Conservation (phyloP, 2,329 filamentous ascomycete species). For the Sporothrix globosa region DNA sequence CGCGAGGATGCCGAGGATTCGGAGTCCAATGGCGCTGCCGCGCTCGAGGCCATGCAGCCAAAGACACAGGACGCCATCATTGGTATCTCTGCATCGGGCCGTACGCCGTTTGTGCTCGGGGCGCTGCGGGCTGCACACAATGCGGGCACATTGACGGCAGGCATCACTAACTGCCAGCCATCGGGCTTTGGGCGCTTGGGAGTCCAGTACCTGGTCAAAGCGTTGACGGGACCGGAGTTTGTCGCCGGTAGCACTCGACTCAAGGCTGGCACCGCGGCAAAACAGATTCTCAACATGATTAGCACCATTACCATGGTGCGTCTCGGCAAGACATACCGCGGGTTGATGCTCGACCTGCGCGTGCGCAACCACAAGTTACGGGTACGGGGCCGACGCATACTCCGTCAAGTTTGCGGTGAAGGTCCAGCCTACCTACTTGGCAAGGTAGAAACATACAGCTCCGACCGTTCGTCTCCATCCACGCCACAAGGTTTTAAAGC, state of each 20-base stretch:
- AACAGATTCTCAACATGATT: conserved; percentile 50
- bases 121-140: conserved; percentile 44
- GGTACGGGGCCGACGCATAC: conserved; percentile 28
- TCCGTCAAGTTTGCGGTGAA: conserved; percentile 28
- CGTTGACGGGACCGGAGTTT: conserved; percentile 48
- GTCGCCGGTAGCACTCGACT: conserved; percentile 51
- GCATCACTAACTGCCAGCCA: conserved; percentile 45
- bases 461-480: background rate
- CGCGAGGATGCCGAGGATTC: conserved; percentile 42
- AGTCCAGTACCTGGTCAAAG: conserved; percentile 42
- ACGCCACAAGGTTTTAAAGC: background rate
- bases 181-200: conserved; percentile 38
- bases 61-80: conserved; percentile 44
- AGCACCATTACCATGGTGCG: conserved; percentile 50
- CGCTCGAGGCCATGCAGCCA: conserved; percentile 16
- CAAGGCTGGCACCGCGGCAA: conserved; percentile 52
- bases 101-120: conserved; percentile 49
- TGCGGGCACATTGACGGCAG: conserved; percentile 46
- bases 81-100: conserved; percentile 49
- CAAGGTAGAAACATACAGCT: background rate
- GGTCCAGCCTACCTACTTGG: conserved; percentile 22
- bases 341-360: conserved; percentile 32
- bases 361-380: conserved; percentile 32
- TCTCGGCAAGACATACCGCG: conserved; percentile 47
- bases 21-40: conserved; percentile 22